Evolutionary conservation across 495 filamentous ascomycete species (phyloP).

Genomic region (Clohesyomyces aquaticus): DNA sequence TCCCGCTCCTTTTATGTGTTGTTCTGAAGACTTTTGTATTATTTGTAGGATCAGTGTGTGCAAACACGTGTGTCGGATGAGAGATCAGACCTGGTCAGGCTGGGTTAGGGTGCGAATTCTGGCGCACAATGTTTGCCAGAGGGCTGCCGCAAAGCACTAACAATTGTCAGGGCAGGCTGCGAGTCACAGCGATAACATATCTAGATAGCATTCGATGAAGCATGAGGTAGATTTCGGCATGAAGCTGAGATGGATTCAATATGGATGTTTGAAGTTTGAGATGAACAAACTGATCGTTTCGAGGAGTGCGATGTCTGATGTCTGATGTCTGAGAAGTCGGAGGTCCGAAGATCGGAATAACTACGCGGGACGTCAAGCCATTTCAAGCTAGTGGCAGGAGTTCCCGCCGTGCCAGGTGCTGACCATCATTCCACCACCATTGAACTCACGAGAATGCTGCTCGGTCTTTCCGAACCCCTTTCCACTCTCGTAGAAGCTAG

Average conservation of each 20-base stretch:
- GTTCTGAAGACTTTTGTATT: too few relatives aligned
- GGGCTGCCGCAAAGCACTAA: background rate
- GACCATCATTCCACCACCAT: conserved; percentile 4
- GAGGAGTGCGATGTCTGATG: too few relatives aligned
- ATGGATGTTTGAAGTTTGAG: background rate
- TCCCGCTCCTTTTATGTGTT: too few relatives aligned
- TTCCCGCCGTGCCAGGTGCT: too few relatives aligned
- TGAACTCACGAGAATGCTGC: conserved; percentile 33
- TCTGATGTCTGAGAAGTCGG: background rate
- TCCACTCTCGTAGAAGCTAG: conserved; percentile 38
- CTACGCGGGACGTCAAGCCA: too few relatives aligned
- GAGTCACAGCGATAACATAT: background rate
- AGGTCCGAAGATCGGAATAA: background rate
- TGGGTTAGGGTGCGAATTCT: background rate
- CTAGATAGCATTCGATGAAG: background rate
- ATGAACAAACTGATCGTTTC: too few relatives aligned
- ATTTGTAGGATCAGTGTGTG: too few relatives aligned
- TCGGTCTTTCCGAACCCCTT: conserved; percentile 35
- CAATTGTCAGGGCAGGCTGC: background rate
- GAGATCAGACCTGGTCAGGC: background rate
- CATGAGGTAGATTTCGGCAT: background rate
- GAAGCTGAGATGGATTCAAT: background rate
- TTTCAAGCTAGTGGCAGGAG: too few relatives aligned
- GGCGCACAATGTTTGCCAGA: background rate
- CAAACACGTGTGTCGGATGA: too few relatives aligned